Percentiles rank a stretch among this genome's conserved stretches.
These are phyloP conservation scores for Cryptosporidium ryanae DNA, from an alignment of 169 alveolate genomes.

Conservation along the genomic window DNA sequence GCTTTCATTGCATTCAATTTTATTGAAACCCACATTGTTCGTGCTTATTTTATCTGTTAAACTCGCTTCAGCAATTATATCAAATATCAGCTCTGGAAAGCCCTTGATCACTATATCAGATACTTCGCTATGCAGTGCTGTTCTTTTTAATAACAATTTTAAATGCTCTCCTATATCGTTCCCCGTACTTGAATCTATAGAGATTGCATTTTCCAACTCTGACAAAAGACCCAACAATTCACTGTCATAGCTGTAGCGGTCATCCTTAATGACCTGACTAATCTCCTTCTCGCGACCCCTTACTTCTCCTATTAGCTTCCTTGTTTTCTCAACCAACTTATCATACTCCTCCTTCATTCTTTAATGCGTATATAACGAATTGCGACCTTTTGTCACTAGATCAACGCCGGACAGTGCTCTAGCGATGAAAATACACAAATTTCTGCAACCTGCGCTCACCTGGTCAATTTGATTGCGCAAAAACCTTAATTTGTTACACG, in stretches of 20 bases:
- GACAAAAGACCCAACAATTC: neutral
- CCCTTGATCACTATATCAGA: constrained; percentile 16
- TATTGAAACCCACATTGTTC: neutral
- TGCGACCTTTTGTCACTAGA: neutral
- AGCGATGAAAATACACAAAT: too few species aligned
- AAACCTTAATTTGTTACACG: too few species aligned
- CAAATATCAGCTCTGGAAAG: constrained; percentile 30
- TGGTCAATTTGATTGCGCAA: too few species aligned
- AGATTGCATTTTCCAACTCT: neutral
- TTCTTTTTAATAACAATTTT: constrained; percentile 1
- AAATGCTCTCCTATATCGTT: neutral
- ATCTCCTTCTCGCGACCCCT: neutral
- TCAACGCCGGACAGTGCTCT: too few species aligned
- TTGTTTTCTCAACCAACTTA: neutral
- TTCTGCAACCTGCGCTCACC: too few species aligned
- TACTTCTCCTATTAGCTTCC: constrained; percentile 7
- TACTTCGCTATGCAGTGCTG: constrained; percentile 4
- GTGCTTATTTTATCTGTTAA: neutral
- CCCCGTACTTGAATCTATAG: neutral
- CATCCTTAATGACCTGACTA: neutral
- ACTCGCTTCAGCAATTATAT: neutral
- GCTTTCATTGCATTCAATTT: neutral
- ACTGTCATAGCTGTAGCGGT: neutral
- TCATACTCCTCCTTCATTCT: neutral
- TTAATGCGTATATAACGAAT: neutral